Evolutionary conservation across 2,329 filamentous ascomycete genomes (phyloP), one percentile per base, ranked within the genome.

Genomic region (Colletotrichum lindemuthianum): DNA sequence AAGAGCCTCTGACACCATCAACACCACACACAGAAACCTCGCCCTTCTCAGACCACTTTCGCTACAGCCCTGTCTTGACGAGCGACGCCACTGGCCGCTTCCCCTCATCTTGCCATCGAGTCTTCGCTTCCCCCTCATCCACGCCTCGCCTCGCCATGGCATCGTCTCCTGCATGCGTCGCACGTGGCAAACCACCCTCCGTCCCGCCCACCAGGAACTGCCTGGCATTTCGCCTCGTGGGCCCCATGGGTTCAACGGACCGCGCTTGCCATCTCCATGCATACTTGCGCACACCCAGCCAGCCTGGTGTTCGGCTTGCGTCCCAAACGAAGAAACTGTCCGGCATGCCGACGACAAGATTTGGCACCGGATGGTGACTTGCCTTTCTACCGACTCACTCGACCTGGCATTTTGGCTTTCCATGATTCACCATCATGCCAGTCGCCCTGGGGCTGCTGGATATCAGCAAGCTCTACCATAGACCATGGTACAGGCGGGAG

Each of bases 171-270:
- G 63, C 63, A 66, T 66, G 59, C 37, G 39, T 33, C 36, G 63
- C 63, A 66, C 59, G 63, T 66, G 63, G 63, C 59, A 59, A 37
- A 59, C 59, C 24, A 15, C 33, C 34, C 53, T 2, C 58, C 33
- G 44, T 24, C 49, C 63, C 37, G 37, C 41, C 53, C 47, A 59
- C 48, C 34, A 52, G 54, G 37, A 52, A 58, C 44, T 49, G 50
- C 40, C 37, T 37, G 40, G 56, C 47, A 55, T 54, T 44, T 34
- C 34, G 34, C 34, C 24, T 15, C 16, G 15, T 15, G 43, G 16
- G 40, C 37, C 49, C 39, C 45, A 65, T 65, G 52, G 45, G 34
- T 51, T 37, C 45, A 52, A 51, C 39, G 24, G 58, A 65, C 40
- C 15, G 58, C 45, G 56, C 33, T 47, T 47, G 45, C 45, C 16